Conservation (phyloP, 441 rosid species). For the Jatropha multifida region DNA sequence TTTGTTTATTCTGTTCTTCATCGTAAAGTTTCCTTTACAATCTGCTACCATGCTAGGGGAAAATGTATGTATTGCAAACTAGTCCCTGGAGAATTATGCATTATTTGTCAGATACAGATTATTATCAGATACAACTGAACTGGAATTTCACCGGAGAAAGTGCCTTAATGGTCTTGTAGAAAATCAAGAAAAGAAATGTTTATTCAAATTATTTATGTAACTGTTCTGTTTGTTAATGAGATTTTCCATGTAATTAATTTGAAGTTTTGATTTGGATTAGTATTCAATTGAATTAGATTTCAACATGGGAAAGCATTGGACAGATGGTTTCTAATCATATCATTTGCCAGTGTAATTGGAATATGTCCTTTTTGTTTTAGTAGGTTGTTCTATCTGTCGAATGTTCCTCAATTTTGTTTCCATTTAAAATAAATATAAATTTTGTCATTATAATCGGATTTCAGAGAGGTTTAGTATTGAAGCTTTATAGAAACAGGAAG, state of each 20-base stretch:
- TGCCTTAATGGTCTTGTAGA: background rate
- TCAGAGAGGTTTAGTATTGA: too few species aligned
- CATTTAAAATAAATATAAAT: too few species aligned
- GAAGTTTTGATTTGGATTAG: too few species aligned
- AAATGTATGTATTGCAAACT: background rate
- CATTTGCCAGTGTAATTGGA: too few species aligned
- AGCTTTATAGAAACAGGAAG: background rate
- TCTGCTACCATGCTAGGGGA: constrained; percentile 2
- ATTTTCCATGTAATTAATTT: too few species aligned
- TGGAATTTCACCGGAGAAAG: constrained; percentile 3
- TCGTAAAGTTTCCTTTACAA: background rate
- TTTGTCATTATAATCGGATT: too few species aligned
- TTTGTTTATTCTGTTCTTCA: background rate
- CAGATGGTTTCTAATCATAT: too few species aligned
- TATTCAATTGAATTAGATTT: too few species aligned
- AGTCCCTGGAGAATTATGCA: background rate
- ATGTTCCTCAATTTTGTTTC: too few species aligned
- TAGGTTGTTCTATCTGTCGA: too few species aligned
- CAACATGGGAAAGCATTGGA: too few species aligned
- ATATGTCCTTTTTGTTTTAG: too few species aligned
- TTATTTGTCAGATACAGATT: constrained; percentile 1
- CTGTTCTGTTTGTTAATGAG: background rate
- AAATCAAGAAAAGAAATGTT: background rate
- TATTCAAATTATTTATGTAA: constrained; percentile 1
- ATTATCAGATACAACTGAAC: background rate